These are phyloP conservation scores for Mollisia scopiformis DNA, from an alignment of 2,329 filamentous ascomycete species.

Conservation along the genomic window DNA sequence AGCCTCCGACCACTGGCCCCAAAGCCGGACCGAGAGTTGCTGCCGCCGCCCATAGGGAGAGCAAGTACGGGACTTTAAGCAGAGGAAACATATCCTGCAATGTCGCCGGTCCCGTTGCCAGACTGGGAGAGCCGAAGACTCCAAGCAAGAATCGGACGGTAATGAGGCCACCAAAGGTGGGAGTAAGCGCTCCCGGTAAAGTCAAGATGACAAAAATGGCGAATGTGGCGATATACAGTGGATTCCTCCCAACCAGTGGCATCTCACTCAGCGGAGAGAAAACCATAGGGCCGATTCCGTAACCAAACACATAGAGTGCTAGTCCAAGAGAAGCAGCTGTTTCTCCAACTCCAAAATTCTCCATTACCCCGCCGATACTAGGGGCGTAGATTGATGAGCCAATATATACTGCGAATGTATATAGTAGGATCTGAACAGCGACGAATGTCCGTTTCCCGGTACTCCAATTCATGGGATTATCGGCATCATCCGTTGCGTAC, in stretches of 20 bases:
- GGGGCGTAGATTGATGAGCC: slow-evolving; percentile 49
- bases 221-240: slow-evolving; percentile 68
- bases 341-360: slow-evolving; percentile 53
- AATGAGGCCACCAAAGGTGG: slow-evolving; percentile 63
- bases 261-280: slow-evolving; percentile 69
- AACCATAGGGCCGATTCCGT: slow-evolving; percentile 63
- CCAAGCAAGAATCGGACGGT: slow-evolving; percentile 64
- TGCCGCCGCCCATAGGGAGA: not conserved
- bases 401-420: slow-evolving; percentile 59
- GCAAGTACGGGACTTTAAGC: not conserved
- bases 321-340: slow-evolving; percentile 57
- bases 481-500: slow-evolving; percentile 13
- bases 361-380: slow-evolving; percentile 46
- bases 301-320: slow-evolving; percentile 62
- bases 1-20: slow-evolving; percentile 61
- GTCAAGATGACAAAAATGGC: slow-evolving; percentile 67
- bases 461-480: slow-evolving; percentile 57
- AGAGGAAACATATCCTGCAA: slow-evolving; percentile 44
- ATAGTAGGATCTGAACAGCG: slow-evolving; percentile 31
- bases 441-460: slow-evolving; percentile 44
- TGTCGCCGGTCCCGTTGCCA: slow-evolving; percentile 58
- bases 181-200: slow-evolving; percentile 62
- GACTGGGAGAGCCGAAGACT: slow-evolving; percentile 63
- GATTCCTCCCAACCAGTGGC: slow-evolving; percentile 65
- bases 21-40: slow-evolving; percentile 48